Evolutionary conservation across 768 basidiomycete species (phyloP), one percentile per base, ranked within the genome.

Genomic region (Pulveroboletus sp.): DNA sequence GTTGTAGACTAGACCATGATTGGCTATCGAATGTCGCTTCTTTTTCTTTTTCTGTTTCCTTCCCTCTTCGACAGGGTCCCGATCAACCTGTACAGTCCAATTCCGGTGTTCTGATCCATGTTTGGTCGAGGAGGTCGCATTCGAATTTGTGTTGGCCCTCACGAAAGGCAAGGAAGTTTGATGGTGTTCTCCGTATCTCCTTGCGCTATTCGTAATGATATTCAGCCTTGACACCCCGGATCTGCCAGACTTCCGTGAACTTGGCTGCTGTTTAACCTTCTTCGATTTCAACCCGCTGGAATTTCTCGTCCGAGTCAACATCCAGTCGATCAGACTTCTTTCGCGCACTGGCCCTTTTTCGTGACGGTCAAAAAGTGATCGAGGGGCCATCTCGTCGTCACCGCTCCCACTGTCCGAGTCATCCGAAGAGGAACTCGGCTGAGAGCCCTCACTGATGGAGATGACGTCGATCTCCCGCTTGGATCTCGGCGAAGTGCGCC

Each of bases 281-380:
- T 47, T 60, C 34, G 55, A 9, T 34, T 63, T 47, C 37, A 50
- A 34, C 45, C 32, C 41, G 14, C 31, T 46, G 62, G 55, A 26
- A 30, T 47, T 47, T 55, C 63, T 53, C 2, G 76, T 75, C 40
- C 76, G 72, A 13, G 72, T 70, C 41, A 89, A 59, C 86, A 89
- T 89, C 62, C 80, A 81, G 55, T 88, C 83, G 40, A 89, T 85
- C 44, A 85, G 62, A 58, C 73, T 80, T 62, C 61, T 74, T 63
- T 69, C 73, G 47, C 57, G 65, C 22, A 60, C 63, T 19, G 63
- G 61, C 9, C 53, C 58, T 46, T 58, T 63, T 23, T 31, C 19
- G 2, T 51, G 58, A 36, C 45, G 56, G 14, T 67, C 61, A 24
- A 61, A 49, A 27, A 75, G 55, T 50, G 72, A 72, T 12, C 54